These are phyloP conservation scores for Niebla homalea DNA, from an alignment of 495 filamentous ascomycete genomes.

Conservation along the genomic window DNA sequence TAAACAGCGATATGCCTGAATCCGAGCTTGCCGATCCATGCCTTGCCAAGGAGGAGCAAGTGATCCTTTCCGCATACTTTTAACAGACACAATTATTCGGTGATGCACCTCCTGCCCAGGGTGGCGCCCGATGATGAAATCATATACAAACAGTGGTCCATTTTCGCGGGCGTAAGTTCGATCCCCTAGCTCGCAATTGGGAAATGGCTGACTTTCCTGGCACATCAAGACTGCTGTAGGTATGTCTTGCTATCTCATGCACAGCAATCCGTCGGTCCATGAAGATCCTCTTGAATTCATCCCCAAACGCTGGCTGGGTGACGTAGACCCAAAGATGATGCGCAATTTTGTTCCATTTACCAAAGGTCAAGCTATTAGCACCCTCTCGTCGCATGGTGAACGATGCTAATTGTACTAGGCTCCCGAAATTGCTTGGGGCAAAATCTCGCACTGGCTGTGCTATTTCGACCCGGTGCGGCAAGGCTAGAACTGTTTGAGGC, in stretches of 20 bases:
- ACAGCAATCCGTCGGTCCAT: constrained; percentile 29
- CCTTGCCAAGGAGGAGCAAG: constrained; percentile 17
- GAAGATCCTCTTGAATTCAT: constrained; percentile 27
- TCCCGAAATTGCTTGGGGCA: too few relatives aligned
- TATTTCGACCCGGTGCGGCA: too few relatives aligned
- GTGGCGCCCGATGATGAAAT: not conserved
- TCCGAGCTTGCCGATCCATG: constrained; percentile 19
- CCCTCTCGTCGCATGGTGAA: too few relatives aligned
- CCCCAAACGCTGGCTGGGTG: constrained; percentile 32
- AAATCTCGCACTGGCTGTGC: too few relatives aligned
- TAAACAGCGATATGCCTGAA: constrained; percentile 19
- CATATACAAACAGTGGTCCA: not conserved
- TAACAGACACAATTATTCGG: constrained; percentile 23
- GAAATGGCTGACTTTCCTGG: too few relatives aligned
- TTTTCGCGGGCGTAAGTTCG: constrained; percentile 5
- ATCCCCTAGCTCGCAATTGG: too few relatives aligned
- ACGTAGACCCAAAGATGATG: constrained; percentile 3
- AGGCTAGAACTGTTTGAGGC: too few relatives aligned
- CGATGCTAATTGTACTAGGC: too few relatives aligned
- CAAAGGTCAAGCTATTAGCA: not conserved
- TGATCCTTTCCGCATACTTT: constrained; percentile 23
- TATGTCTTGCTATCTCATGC: constrained; percentile 27
- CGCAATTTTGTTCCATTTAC: constrained; percentile 16
- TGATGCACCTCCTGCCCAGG: not conserved
- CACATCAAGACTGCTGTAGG: constrained; percentile 24